These are phyloP conservation scores for Panaeolus cyanescens DNA, from an alignment of 768 basidiomycete species.

Conservation along the genomic window DNA sequence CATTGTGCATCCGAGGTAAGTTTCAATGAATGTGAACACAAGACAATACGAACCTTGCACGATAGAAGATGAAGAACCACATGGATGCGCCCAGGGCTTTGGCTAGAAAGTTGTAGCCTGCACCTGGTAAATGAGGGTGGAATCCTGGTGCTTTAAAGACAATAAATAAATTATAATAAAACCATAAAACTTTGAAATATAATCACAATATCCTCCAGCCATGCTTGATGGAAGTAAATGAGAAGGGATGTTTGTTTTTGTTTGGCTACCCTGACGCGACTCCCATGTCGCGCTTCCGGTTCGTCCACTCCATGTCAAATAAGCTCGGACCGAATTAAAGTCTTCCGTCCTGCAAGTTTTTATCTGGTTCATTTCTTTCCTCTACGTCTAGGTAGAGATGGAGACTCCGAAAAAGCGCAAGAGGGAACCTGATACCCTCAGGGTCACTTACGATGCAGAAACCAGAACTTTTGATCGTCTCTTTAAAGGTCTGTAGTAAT, in stretches of 20 bases:
- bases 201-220: constrained; percentile 43
- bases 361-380: constrained; percentile 8
- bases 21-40: constrained; percentile 4
- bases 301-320: constrained; percentile 8
- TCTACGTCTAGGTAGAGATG: constrained; percentile 24
- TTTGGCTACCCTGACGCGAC: constrained; percentile 29
- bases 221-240: constrained; percentile 30
- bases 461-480: constrained; percentile 52
- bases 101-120: constrained; percentile 74
- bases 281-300: constrained; percentile 14
- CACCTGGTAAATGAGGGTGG: constrained; percentile 83
- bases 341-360: constrained; percentile 8
- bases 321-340: constrained; percentile 7
- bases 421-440: constrained; percentile 30
- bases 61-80: constrained; percentile 99
- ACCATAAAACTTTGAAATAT: constrained; percentile 1
- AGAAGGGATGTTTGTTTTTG: constrained; percentile 31
- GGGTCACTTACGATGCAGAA: constrained; percentile 46
- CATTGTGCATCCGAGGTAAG: neutral
- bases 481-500: constrained; percentile 44
- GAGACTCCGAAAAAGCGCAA: constrained; percentile 43
- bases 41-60: constrained; percentile 69
- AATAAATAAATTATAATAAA: constrained; percentile 8
- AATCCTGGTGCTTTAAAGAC: constrained; percentile 69
- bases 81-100: constrained; percentile 90